Percentiles rank a stretch among this genome's conserved stretches.
Evolutionary conservation across 2,329 filamentous ascomycete species (phyloP).

Genomic region (Clarireedia sp.): DNA sequence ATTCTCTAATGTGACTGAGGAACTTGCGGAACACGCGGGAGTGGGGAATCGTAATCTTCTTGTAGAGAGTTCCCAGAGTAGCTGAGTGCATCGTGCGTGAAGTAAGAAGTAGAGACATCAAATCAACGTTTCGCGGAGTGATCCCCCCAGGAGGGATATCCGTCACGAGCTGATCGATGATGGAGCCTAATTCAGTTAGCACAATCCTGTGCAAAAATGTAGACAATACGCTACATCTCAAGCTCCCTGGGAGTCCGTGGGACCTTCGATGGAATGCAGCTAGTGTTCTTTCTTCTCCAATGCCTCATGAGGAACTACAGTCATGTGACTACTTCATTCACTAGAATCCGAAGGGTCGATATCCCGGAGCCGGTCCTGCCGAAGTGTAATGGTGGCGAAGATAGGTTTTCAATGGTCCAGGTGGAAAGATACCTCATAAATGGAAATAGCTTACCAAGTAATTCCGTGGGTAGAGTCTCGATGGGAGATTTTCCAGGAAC

Average conservation of each 20-base stretch:
- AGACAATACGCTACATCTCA: conserved; percentile 8
- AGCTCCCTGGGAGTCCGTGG: not conserved
- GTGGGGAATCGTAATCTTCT: conserved; percentile 74
- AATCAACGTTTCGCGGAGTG: conserved; percentile 67
- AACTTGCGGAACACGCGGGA: conserved; percentile 80
- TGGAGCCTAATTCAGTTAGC: conserved; percentile 45
- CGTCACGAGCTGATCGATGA: conserved; percentile 66
- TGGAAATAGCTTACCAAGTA: conserved; percentile 52
- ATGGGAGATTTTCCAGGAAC: conserved; percentile 46
- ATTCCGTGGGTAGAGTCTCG: conserved; percentile 61
- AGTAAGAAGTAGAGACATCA: conserved; percentile 68
- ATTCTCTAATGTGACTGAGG: conserved; percentile 56
- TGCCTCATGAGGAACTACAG: conserved; percentile 10
- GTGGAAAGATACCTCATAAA: conserved; percentile 1
- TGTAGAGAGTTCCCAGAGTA: conserved; percentile 68
- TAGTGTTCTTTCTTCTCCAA: conserved; percentile 4
- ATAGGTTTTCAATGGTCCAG: not conserved
- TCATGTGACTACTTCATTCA: conserved; percentile 13
- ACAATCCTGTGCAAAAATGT: conserved; percentile 3
- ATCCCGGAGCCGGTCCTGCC: conserved; percentile 3
- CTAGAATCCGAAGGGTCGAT: conserved; percentile 1
- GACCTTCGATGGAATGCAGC: conserved; percentile 3
- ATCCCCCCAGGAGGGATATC: conserved; percentile 71
- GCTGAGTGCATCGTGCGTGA: conserved; percentile 67
- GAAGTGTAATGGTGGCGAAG: not conserved